Evolutionary conservation across 176 grass and related monocot genomes (phyloP).

Genomic region (Calamus simplicifolius): DNA sequence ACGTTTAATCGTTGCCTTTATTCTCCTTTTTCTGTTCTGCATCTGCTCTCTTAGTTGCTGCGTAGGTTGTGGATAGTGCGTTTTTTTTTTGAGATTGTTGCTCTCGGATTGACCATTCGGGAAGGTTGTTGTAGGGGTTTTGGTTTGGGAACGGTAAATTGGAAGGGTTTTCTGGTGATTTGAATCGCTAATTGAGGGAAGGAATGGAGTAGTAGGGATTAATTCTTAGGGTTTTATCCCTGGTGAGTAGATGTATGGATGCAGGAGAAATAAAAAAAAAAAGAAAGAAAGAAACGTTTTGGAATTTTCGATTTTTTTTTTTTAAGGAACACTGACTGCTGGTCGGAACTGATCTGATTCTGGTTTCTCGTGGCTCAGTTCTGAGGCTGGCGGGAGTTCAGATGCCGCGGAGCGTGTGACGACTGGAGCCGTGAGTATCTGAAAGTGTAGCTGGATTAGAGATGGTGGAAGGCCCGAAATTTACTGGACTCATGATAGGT

Average conservation of each 20-base stretch:
- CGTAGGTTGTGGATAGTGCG: too few relatives aligned
- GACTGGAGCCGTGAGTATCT: neutral
- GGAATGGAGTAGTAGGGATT: neutral
- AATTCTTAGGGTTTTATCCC: neutral
- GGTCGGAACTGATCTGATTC: too few relatives aligned
- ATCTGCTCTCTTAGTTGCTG: too few relatives aligned
- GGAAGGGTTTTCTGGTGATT: neutral
- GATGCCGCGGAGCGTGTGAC: neutral
- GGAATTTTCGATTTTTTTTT: neutral
- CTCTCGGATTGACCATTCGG: neutral
- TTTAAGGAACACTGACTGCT: too few relatives aligned
- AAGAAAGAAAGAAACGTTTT: too few relatives aligned
- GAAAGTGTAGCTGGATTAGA: neutral
- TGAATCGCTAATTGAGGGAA: neutral
- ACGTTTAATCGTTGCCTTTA: neutral
- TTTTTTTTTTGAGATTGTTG: neutral
- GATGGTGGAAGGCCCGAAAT: slow-evolving; percentile 55
- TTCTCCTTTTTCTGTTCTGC: neutral
- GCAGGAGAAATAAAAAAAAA: neutral
- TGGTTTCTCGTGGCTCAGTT: too few relatives aligned
- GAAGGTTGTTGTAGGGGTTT: neutral
- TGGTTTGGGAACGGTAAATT: neutral
- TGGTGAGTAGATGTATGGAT: neutral
- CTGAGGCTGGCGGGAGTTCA: too few relatives aligned
- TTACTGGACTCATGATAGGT: slow-evolving; percentile 39